Base-by-base conservation (phyloP, 2,329 filamentous ascomycete species). In the Ophiocordyceps unilateralis region DNA sequence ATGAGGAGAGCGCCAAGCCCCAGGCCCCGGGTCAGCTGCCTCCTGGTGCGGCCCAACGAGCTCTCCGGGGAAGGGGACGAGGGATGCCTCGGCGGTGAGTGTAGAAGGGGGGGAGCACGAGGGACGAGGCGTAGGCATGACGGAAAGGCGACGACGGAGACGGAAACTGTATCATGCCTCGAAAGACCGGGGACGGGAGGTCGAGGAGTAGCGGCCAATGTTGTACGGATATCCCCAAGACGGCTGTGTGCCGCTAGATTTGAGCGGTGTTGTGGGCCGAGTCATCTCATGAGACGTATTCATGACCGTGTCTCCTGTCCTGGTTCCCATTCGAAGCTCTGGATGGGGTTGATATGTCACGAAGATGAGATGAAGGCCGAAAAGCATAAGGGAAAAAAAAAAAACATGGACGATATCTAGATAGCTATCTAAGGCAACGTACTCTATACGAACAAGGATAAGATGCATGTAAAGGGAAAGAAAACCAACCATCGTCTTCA, bases 1-100 rank as follows among this genome's bases (percentile, higher is more conserved):
- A 98, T 65, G 86, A 98, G 69, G 88, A 96, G 69, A 93, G 85
- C 55, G 74, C 80, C 53, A 70, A 78, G 61, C 83, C 88, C 21
- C 84, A 93, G 62, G 86, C 78, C 9, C 89, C 89, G 0, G 74
- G 77, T 44, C 72, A 83, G 61, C 74, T 88, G 51, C 83, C 83
- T 5, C 80, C 81, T 1, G 83, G 83, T 51, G 88, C 89, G 20
- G 88, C 89, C 11, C 89, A 96, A 69, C 73, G 89, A 56, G 89
- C 87, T 37, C 65, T 96, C 51, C 74, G 88, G 48, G 84, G 83
- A 46, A 70, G 86, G 52, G 87, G 88, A 49, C 78, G 86, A 44
- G 86, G 86, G 30, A 91, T 96, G 87, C 89, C 91, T 22, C 77
- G 84, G 62, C 73, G 84, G 69, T 89, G 71, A 56, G 41, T 5